phyloP scores from a whole-genome alignment of 2,329 filamentous ascomycete genomes.

The Colletotrichum lentis region DNA sequence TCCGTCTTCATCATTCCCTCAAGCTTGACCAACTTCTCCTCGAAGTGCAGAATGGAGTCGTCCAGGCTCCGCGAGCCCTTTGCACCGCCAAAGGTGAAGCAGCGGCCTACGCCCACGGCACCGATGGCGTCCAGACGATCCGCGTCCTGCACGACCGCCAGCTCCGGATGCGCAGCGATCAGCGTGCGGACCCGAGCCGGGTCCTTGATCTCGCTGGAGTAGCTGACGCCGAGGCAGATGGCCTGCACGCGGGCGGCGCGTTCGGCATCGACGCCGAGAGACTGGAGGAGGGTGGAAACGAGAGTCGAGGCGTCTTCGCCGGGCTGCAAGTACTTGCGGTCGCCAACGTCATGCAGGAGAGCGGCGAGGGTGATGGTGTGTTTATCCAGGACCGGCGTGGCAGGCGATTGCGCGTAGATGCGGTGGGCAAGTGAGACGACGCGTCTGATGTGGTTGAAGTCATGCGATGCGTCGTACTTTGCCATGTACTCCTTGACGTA shows the following conservation, averaged over 20 bases:
- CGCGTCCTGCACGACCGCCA: slow-evolving; percentile 89
- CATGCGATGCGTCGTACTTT: slow-evolving; percentile 84
- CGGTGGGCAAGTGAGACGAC: slow-evolving; percentile 77
- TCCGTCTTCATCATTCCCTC: slow-evolving; percentile 71
- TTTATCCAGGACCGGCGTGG: slow-evolving; percentile 52
- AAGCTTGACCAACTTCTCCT: slow-evolving; percentile 75
- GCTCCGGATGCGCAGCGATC: slow-evolving; percentile 73
- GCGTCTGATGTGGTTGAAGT: slow-evolving; percentile 83
- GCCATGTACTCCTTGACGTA: slow-evolving; percentile 78
- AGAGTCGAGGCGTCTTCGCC: slow-evolving; percentile 65
- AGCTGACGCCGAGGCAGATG: slow-evolving; percentile 80
- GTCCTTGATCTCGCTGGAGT: slow-evolving; percentile 75
- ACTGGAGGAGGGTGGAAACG: slow-evolving; percentile 63
- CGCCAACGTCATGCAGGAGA: slow-evolving; percentile 87
- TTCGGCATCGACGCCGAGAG: slow-evolving; percentile 61
- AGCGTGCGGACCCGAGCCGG: slow-evolving; percentile 67
- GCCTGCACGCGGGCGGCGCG: slow-evolving; percentile 74
- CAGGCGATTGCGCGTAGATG: slow-evolving; percentile 54
- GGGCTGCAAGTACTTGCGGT: slow-evolving; percentile 77
- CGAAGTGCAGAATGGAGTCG: slow-evolving; percentile 77
- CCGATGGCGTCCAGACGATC: slow-evolving; percentile 93
- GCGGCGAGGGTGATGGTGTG: slow-evolving; percentile 72
- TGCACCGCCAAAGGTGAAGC: slow-evolving; percentile 79
- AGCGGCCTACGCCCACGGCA: slow-evolving; percentile 81
- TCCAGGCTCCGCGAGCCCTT: slow-evolving; percentile 63